Conservation (phyloP, 495 filamentous ascomycete species). For the Pyrenula massariospora region DNA sequence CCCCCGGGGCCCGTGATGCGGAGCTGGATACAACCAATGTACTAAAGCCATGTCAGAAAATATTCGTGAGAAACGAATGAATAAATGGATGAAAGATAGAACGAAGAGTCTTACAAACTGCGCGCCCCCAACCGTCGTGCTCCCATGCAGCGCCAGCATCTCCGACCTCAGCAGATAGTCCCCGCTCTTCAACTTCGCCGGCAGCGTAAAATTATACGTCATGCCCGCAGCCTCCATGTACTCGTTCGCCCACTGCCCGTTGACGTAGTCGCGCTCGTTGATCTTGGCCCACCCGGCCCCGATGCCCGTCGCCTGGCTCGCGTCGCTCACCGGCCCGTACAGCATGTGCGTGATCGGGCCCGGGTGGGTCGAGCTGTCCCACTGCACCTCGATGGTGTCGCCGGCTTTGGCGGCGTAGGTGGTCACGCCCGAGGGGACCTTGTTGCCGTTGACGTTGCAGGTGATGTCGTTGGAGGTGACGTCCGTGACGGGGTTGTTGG, state of each 20-base stretch:
- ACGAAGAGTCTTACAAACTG: background rate
- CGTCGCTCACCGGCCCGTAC: slow-evolving; percentile 19
- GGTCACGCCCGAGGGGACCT: slow-evolving; percentile 15
- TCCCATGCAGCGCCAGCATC: background rate
- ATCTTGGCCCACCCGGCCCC: slow-evolving; percentile 19
- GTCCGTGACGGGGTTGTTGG: slow-evolving; percentile 21
- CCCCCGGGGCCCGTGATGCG: slow-evolving; percentile 16
- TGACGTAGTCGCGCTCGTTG: slow-evolving; percentile 15
- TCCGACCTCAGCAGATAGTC: slow-evolving; percentile 13
- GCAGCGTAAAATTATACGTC: slow-evolving; percentile 16
- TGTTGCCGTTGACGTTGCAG: slow-evolving; percentile 22
- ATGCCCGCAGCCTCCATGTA: slow-evolving; percentile 12
- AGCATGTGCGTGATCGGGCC: slow-evolving; percentile 24
- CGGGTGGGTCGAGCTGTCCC: slow-evolving; percentile 21
- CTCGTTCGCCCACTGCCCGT: slow-evolving; percentile 19
- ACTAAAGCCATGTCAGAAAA: slow-evolving; percentile 3
- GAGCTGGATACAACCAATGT: slow-evolving; percentile 13
- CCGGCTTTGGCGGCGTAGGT: slow-evolving; percentile 17
- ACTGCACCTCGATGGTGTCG: slow-evolving; percentile 21
- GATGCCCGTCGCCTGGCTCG: slow-evolving; percentile 13
- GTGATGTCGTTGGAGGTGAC: slow-evolving; percentile 17
- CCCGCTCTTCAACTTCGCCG: slow-evolving; percentile 13
- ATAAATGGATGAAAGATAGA: slow-evolving; percentile 2
- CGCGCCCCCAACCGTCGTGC: background rate
- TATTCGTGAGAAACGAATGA: slow-evolving; percentile 4